phyloP scores from a whole-genome alignment of 768 basidiomycete species.

The Sarcomyxa edulis region DNA sequence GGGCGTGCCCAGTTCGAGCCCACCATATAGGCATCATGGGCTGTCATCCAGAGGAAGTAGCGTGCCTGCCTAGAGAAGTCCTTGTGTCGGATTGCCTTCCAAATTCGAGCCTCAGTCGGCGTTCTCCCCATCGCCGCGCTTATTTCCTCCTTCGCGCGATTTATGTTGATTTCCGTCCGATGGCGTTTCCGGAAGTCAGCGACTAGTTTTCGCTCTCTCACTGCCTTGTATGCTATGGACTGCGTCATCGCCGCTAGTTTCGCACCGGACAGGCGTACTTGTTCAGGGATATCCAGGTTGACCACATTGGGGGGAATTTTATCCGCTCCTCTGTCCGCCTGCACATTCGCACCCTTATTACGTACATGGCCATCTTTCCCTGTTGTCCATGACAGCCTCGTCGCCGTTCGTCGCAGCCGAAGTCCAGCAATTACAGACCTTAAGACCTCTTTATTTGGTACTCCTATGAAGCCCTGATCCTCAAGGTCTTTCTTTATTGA shows the following conservation, averaged over 20 bases:
- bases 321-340: constrained; percentile 12
- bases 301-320: constrained; percentile 5
- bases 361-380: constrained; percentile 22
- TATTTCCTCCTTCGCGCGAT: constrained; percentile 2
- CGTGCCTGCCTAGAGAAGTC: constrained; percentile 6
- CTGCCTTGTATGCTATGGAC: constrained; percentile 10
- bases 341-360: constrained; percentile 17
- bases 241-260: constrained; percentile 14
- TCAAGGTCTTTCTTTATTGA: constrained; percentile 16
- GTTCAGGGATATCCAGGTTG: constrained; percentile 1
- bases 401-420: constrained; percentile 9
- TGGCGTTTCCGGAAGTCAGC: neutral
- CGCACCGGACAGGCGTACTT: constrained; percentile 4
- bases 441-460: constrained; percentile 12
- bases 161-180: constrained; percentile 2
- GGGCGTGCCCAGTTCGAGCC: constrained; percentile 19
- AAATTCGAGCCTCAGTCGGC: constrained; percentile 6
- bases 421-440: constrained; percentile 5
- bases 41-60: constrained; percentile 16
- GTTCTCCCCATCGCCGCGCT: neutral
- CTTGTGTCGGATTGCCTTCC: constrained; percentile 9
- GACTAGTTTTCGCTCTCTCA: constrained; percentile 1
- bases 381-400: constrained; percentile 10
- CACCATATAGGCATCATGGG: constrained; percentile 16
- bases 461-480: constrained; percentile 17